Conservation (phyloP, 192 early-diverging fungal genomes). For the Funneliformis geosporum region DNA sequence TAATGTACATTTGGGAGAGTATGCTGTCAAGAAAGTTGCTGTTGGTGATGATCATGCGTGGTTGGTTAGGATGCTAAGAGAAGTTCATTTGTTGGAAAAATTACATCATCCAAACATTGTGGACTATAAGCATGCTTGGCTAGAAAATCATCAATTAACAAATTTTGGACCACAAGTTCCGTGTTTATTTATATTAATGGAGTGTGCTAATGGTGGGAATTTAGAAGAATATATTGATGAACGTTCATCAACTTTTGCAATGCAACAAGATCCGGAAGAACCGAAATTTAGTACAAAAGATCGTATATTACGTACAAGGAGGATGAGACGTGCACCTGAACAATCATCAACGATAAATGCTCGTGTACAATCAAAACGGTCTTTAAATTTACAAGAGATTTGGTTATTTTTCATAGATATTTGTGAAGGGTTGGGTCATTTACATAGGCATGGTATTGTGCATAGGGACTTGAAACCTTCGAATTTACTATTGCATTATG, state of each 20-base stretch:
- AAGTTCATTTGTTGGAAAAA: conserved; percentile 89
- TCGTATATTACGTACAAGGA: conserved; percentile 4
- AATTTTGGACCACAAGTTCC: conserved; percentile 84
- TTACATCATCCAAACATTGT: conserved; percentile 92
- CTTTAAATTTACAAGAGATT: conserved; percentile 68
- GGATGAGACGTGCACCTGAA: conserved; percentile 3
- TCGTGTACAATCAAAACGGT: conserved; percentile 29
- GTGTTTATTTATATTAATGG: conserved; percentile 95
- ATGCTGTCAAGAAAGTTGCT: conserved; percentile 93
- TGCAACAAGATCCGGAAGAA: background rate
- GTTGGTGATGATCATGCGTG: conserved; percentile 89
- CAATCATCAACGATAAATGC: background rate
- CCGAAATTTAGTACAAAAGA: background rate
- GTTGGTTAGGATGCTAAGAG: conserved; percentile 90
- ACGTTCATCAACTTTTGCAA: background rate
- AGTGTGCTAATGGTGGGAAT: conserved; percentile 92
- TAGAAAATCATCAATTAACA: conserved; percentile 80
- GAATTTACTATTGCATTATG: conserved; percentile 84
- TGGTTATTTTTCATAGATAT: conserved; percentile 90
- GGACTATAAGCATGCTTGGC: conserved; percentile 95
- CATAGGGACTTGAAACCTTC: conserved; percentile 95
- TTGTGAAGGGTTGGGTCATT: conserved; percentile 83
- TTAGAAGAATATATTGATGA: conserved; percentile 88
- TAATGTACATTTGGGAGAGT: conserved; percentile 73
- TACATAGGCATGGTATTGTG: conserved; percentile 87